phyloP scores from a whole-genome alignment of 75 land plant genomes.

The Pinus albicaulis region DNA sequence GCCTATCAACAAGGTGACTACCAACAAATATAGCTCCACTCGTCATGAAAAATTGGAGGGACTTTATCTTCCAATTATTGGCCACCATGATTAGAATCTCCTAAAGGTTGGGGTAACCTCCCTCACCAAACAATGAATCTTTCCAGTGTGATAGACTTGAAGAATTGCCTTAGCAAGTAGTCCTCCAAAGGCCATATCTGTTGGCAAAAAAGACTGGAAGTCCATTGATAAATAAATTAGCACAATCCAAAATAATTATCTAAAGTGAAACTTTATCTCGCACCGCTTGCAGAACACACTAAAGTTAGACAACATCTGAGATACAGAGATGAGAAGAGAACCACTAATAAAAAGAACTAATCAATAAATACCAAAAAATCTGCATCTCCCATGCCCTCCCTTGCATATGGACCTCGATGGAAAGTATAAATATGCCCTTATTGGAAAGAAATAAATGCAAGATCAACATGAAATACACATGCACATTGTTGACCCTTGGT shows the following conservation, averaged over 20 bases:
- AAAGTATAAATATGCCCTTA: constrained; percentile 11
- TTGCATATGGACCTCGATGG: constrained; percentile 5
- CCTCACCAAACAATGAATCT: too few species aligned
- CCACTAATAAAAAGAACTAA: constrained; percentile 2
- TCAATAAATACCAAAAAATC: constrained; percentile 4
- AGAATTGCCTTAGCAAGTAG: too few species aligned
- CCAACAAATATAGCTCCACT: too few species aligned
- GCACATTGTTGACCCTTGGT: constrained; percentile 5
- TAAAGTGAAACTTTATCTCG: constrained; percentile 2
- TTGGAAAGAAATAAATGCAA: constrained; percentile 9
- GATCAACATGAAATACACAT: constrained; percentile 6
- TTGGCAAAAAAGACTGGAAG: background rate
- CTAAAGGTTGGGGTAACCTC: too few species aligned
- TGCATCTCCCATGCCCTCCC: constrained; percentile 1
- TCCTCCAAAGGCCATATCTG: too few species aligned
- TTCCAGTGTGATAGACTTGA: too few species aligned
- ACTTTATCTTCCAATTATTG: too few species aligned
- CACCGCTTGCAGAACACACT: constrained; percentile 3
- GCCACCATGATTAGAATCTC: too few species aligned
- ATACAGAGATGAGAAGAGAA: constrained; percentile 5
- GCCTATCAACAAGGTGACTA: too few species aligned
- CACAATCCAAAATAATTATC: constrained; percentile 8
- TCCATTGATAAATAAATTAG: constrained; percentile 5
- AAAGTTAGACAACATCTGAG: constrained; percentile 5
- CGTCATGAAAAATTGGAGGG: too few species aligned